Base-by-base conservation (phyloP, 352 stramenopile genomes). In the Phytophthora cajani region DNA sequence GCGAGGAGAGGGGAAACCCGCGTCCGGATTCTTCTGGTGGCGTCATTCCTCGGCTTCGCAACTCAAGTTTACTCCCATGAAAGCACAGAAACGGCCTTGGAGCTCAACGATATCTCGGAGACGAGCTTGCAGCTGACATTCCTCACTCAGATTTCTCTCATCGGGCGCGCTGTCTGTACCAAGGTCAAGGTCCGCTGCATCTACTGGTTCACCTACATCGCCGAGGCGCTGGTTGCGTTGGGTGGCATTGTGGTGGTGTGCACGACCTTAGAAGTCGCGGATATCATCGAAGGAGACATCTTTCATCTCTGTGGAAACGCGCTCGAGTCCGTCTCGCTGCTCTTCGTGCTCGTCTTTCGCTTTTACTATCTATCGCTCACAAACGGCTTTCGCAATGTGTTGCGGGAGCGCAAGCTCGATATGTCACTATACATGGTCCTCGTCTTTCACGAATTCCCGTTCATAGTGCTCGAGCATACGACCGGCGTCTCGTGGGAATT, bases 81-180 rank as follows among this genome's bases (percentile, higher is more conserved):
- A 8, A 30, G 9, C 47, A 30, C 2, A 9, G 17, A 16, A 53
- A 53, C 32, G 47, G 19, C 44, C 30, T 19, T 25, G n/a, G 46
- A 16, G 47, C n/a, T 53, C 19, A 32, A 32, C 10, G 17, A n/a
- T 30, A 53, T 53, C 11, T 53, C 19, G 11, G 49, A 55, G 23
- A 55, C 49, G 6, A 55, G 49, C 16, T 21, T 55, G 23, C 49
- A 55, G 23, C 23, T 55, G 49, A 55, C 49, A 5, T 55, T 55
- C 49, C 49, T 55, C 14, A 21, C 25, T 2, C 49, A 55, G 49
- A 36, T 55, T 19, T 21, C 49, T n/a, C 21, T 55, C 12, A 55
- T 55, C 14, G 49, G 49, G 10, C 49, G 49, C 12, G 49, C 21
- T 36, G 49, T 55, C 11, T 36, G 21, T 6, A 19, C 14, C 3